Base-by-base conservation (phyloP, 1,284 basidiomycete genomes). In the Cryptococcus sp. region DNA sequence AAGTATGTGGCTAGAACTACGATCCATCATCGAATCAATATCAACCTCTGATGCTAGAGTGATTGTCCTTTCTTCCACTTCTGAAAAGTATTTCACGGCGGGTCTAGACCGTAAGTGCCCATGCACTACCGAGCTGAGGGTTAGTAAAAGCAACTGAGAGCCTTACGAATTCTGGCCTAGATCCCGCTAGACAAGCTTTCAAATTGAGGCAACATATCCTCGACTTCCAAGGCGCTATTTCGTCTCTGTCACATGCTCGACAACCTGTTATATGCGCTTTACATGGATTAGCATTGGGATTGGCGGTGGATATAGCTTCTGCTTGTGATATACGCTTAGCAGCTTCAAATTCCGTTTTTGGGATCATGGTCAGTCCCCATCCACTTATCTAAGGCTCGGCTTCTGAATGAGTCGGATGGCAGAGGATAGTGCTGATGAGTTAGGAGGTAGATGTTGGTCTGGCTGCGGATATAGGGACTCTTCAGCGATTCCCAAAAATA, bases 361-460 rank as follows among this genome's bases (percentile, higher is more conserved):
- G 83, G 16, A 88, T 96, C 76, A 89, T 91, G 76, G 88, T 85
- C 45, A 42, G 74, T 57, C 10, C 3, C 2, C 21, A n/a, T n/a
- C n/a, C n/a, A n/a, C n/a, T n/a, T n/a, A n/a, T n/a, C n/a, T n/a
- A n/a, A n/a, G n/a, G n/a, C n/a, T 31, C 36, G 13, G 37, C 21
- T 36, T 39, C 13, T 14, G 40, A 21, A 28, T 11, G 40, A 31
- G n/a, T n/a, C n/a, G n/a, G n/a, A n/a, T n/a, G n/a, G n/a, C n/a
- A 21, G 40, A 21, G 41, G 21, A 13, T 28, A 21, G 7, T 25
- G 43, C 13, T 24, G 45, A 19, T 13, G 43, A 10, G 22, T 18
- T n/a, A 90, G 88, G 91, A 97, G 80, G 87, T 91, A 7, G 89
- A 92, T 64, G 82, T 91, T 7, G 91, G 89, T 0, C 78, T 96